Evolutionary conservation across 208 protist species (phyloP).

Genomic region (Leishmania aethiopica): DNA sequence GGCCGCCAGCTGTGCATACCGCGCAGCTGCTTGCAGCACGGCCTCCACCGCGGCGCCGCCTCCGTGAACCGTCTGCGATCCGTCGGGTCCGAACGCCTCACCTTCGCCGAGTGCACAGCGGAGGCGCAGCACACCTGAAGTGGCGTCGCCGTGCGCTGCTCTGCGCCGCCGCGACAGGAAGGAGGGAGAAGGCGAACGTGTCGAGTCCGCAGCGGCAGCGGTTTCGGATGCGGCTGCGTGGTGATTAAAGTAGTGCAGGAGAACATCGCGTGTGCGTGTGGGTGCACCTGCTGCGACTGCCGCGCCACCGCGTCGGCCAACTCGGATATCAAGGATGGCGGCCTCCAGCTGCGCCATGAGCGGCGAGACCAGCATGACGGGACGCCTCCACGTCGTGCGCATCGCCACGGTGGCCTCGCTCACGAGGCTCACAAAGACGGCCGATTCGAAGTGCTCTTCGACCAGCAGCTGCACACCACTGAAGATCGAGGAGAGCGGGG

Average conservation of each 20-base stretch:
- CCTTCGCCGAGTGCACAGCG: slow-evolving; percentile 5
- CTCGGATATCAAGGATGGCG: slow-evolving; percentile 9
- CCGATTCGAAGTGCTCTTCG: slow-evolving; percentile 29
- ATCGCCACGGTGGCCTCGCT: slow-evolving; percentile 16
- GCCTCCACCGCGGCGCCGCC: slow-evolving; percentile 14
- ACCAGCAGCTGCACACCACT: slow-evolving; percentile 52
- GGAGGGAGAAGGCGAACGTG: neutral
- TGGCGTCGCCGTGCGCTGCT: neutral
- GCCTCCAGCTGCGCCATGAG: slow-evolving; percentile 22
- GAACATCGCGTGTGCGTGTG: slow-evolving; percentile 14
- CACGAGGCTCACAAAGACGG: slow-evolving; percentile 25
- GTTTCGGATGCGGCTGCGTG: neutral
- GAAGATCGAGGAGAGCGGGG: slow-evolving; percentile 53
- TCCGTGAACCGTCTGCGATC: slow-evolving; percentile 8
- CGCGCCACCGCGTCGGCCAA: slow-evolving; percentile 13
- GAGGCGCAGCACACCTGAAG: neutral
- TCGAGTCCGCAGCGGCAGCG: neutral
- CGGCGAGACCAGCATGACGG: slow-evolving; percentile 8
- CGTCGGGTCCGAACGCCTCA: slow-evolving; percentile 5
- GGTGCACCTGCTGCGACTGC: neutral
- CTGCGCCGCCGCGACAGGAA: neutral
- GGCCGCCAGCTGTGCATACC: slow-evolving; percentile 15
- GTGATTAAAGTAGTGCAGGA: slow-evolving; percentile 19
- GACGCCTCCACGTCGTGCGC: slow-evolving; percentile 13
- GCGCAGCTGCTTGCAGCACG: slow-evolving; percentile 17